Conservation (phyloP, 768 basidiomycete genomes). For the Phaeolepiota aurea region DNA sequence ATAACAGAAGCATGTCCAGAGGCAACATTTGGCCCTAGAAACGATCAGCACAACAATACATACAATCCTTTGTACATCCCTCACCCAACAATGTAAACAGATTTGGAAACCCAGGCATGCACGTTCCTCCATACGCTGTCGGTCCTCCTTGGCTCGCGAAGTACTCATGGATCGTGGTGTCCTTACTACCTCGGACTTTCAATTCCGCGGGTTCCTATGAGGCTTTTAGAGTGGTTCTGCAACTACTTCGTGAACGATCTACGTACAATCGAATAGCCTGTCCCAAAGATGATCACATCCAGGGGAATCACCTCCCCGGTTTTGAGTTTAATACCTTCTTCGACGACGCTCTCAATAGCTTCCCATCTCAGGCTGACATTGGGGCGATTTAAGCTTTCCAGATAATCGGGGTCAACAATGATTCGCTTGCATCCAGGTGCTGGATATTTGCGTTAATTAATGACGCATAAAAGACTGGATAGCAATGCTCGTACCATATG, state of each 20-base stretch:
- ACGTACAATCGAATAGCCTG: constrained; percentile 43
- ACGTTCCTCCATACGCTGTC: constrained; percentile 44
- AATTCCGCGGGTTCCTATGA: constrained; percentile 27
- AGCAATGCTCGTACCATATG: constrained; percentile 32
- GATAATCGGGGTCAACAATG: constrained; percentile 52
- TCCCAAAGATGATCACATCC: constrained; percentile 52
- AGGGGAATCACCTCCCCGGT: constrained; percentile 40
- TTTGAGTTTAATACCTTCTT: constrained; percentile 40
- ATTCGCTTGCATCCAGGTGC: constrained; percentile 59
- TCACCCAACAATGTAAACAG: constrained; percentile 40
- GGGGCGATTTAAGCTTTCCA: constrained; percentile 39
- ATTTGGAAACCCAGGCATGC: constrained; percentile 50
- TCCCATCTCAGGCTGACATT: constrained; percentile 48
- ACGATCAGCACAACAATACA: no score
- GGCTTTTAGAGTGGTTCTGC: neutral
- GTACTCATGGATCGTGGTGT: constrained; percentile 33
- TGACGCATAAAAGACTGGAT: neutral
- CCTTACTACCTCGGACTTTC: constrained; percentile 32
- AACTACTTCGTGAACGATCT: neutral
- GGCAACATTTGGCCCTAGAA: constrained; percentile 50
- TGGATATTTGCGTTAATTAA: no score
- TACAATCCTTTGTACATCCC: no score
- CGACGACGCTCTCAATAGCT: constrained; percentile 35
- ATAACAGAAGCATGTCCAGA: constrained; percentile 52
- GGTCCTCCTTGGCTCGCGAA: constrained; percentile 39